Evolutionary conservation across 208 protist species (phyloP), one percentile per base, ranked within the genome.

Genomic region (Trypanosoma grayi): DNA sequence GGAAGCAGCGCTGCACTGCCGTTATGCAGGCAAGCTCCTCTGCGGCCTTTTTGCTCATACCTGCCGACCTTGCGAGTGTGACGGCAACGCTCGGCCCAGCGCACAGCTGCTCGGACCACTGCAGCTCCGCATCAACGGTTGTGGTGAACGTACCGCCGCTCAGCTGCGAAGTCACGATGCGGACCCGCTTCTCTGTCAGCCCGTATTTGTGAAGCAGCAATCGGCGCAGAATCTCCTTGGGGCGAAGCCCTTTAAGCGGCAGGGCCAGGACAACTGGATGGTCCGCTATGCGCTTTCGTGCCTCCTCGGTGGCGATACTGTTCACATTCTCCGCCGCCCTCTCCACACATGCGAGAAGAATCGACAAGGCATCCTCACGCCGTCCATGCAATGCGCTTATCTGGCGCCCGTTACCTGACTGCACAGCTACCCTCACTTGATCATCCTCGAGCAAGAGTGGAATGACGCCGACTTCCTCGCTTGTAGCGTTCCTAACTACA

Each of bases 161-260:
- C 4, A 20, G 0, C 22, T 44, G 48, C 41, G 25, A 41, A 31
- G 25, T 66, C 20, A 27, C 80, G 73, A 28, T 27, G 2, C 8
- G 65, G 14, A 93, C 43, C 25, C 76, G 56, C n/a, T 73, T 63
- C 14, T 79, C 74, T 2, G 6, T 1, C 16, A 84, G 40, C 34
- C 83, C 81, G 55, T 83, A 93, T 58, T 81, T 70, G 57, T 87
- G 85, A 39, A 60, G 33, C 10, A 93, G 62, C 5, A 93, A 65
- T 13, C 62, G 52, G 13, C 70, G 74, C 14, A 93, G 53, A 14
- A 87, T 44, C 16, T 65, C 58, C 54, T 87, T 90, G 5, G 79
- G 56, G 5, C 66, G 64, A 4, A 93, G 18, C 10, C 61, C 36
- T 11, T 60, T 65, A 1, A 70, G 56, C 1, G 83, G 80, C 25